Conservation (phyloP, 352 stramenopile species). For the Phytophthora macrochlamydospora region DNA sequence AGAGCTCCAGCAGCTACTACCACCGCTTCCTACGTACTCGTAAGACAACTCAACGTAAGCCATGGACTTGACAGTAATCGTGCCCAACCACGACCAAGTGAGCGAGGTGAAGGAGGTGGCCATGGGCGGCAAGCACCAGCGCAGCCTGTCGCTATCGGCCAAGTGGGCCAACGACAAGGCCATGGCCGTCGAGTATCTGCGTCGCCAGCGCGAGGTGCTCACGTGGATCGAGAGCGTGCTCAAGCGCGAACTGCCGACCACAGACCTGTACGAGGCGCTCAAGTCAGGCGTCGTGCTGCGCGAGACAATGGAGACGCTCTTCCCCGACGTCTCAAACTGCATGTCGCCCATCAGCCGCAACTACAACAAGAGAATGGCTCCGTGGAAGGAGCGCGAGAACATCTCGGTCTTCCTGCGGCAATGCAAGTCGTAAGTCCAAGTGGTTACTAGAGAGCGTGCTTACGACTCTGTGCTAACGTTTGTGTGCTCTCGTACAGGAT, state of each 20-base stretch:
- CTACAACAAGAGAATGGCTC: conserved; percentile 72
- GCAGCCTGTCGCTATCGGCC: conserved; percentile 67
- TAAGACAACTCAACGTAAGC: conserved; percentile 4
- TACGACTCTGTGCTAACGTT: background rate
- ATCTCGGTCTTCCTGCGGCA: conserved; percentile 85
- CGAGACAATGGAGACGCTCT: conserved; percentile 69
- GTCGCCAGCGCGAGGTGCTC: conserved; percentile 69
- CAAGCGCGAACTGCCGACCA: conserved; percentile 53
- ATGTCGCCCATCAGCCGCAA: conserved; percentile 77
- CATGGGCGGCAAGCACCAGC: conserved; percentile 73
- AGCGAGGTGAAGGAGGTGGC: conserved; percentile 41
- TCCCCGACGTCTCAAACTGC: conserved; percentile 52
- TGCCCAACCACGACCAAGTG: conserved; percentile 35
- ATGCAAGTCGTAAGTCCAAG: conserved; percentile 66
- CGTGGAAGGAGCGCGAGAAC: conserved; percentile 87
- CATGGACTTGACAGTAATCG: conserved; percentile 51
- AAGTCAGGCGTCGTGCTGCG: conserved; percentile 80
- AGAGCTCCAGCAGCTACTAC: conserved; percentile 2
- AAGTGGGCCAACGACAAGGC: conserved; percentile 81
- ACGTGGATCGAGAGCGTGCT: conserved; percentile 78
- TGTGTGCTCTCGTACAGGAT: conserved; percentile 40
- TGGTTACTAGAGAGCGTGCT: conserved; percentile 1
- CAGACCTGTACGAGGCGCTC: conserved; percentile 65
- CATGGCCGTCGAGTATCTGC: conserved; percentile 76
- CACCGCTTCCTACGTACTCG: background rate